Evolutionary conservation across 306 rosid genomes (phyloP), one percentile per base, ranked within the genome.

Genomic region (Cucurbita argyrosperma): DNA sequence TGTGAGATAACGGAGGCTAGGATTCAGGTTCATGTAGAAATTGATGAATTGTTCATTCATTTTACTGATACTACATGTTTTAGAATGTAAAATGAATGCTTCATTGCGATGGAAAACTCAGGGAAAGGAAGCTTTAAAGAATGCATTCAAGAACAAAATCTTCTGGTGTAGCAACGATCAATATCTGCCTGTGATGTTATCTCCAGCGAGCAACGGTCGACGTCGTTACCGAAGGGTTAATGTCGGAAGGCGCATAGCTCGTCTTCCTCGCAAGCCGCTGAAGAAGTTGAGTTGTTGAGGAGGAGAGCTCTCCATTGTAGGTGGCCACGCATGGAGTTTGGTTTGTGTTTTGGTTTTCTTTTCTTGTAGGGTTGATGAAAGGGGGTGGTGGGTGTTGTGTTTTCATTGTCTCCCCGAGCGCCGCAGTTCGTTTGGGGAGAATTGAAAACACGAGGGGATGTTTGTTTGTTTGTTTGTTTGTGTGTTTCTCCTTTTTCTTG

Each of bases 1-100:
- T 89, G 96, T 26, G 81, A 86, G 73, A 74, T 89, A 6, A 78
- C 78, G 0, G 37, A 45, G 1, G 96, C 97, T 0, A 79, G 79
- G 69, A 57, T 76, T 40, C 90, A 88, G 88, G 92, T 88, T 56
- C 35, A 30, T 30, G 35, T 30, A 30, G 35, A 30, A 30, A 30
- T 30, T 30, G 35, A 30, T 30, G 35, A 30, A 30, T 2, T 30
- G 3, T 30, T 30, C 35, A 30, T 30, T 30, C 4, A 30, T 30
- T 30, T 30, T 30, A 30, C 2, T 30, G 35, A 2, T 30, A 30
- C 2, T 30, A 3, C 35, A 30, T 30, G 35, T 30, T 30, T 30
- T 30, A 2, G 35, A 30, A 30, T 30, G 35, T 2, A 2, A 30
- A 30, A 30, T 30, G 35, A 30, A 30, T 30, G 35, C 35, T 30